Evolutionary conservation across 306 rosid species (phyloP).

Genomic region (Sicyos baderoa): DNA sequence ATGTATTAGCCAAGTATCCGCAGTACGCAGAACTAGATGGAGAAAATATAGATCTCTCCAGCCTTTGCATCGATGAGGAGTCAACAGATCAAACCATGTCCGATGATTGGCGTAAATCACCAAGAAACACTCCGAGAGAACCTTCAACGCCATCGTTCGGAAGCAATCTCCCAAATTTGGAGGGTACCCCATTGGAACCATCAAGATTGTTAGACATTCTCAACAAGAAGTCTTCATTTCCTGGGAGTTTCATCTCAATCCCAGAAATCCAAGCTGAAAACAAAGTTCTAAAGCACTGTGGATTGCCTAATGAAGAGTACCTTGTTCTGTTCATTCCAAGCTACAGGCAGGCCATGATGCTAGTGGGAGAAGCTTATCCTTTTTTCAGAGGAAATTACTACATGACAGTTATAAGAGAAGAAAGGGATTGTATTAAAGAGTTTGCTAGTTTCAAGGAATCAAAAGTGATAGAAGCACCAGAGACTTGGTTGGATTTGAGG

Average conservation of each 20-base stretch:
- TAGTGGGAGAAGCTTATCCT: slow-evolving; percentile 41
- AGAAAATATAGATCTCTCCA: slow-evolving; percentile 44
- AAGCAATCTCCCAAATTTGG: slow-evolving; percentile 60
- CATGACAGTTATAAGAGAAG: slow-evolving; percentile 28
- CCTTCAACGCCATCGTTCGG: slow-evolving; percentile 44
- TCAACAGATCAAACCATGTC: slow-evolving; percentile 31
- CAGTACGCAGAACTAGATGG: slow-evolving; percentile 55
- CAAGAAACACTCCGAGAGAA: slow-evolving; percentile 46
- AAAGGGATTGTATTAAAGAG: slow-evolving; percentile 27
- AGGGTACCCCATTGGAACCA: slow-evolving; percentile 57
- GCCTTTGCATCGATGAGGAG: slow-evolving; percentile 56
- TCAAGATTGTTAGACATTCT: slow-evolving; percentile 63
- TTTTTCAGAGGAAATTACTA: slow-evolving; percentile 35
- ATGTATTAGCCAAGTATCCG: slow-evolving; percentile 77
- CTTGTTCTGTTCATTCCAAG: slow-evolving; percentile 29
- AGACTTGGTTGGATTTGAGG: slow-evolving; percentile 39
- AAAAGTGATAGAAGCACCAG: slow-evolving; percentile 33
- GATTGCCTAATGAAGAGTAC: slow-evolving; percentile 32
- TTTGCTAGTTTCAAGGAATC: slow-evolving; percentile 30
- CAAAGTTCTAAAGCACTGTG: slow-evolving; percentile 34
- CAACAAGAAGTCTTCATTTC: slow-evolving; percentile 31
- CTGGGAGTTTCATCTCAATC: slow-evolving; percentile 34
- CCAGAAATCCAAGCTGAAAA: slow-evolving; percentile 39
- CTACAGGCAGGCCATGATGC: slow-evolving; percentile 33
- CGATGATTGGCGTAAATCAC: slow-evolving; percentile 56